phyloP scores from a whole-genome alignment of 2,329 filamentous ascomycete species.

The Fusarium marasasianum region DNA sequence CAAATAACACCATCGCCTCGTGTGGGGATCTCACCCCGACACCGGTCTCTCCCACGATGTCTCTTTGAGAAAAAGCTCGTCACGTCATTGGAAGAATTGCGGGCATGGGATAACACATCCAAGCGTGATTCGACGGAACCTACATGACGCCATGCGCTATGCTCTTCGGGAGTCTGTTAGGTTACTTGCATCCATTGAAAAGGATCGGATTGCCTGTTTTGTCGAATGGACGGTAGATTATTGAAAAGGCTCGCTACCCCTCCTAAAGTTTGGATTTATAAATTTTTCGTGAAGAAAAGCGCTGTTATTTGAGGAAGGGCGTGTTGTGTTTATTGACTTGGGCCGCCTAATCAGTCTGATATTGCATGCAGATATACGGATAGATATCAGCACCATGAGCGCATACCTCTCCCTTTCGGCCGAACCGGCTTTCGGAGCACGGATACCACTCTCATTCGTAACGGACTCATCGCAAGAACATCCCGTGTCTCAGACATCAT shows the following conservation, averaged over 20 bases:
- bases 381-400: slow-evolving; percentile 15
- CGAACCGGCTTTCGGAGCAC: slow-evolving; percentile 14
- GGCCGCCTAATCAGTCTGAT: too few species aligned
- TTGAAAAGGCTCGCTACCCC: slow-evolving; percentile 9
- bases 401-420: slow-evolving; percentile 28
- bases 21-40: slow-evolving; percentile 36
- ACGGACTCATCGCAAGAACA: not conserved
- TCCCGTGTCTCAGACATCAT: not conserved
- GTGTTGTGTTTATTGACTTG: not conserved
- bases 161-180: not conserved
- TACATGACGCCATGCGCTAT: slow-evolving; percentile 38
- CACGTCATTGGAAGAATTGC: slow-evolving; percentile 35
- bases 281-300: not conserved
- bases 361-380: not conserved
- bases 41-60: slow-evolving; percentile 22
- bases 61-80: slow-evolving; percentile 8
- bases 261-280: not conserved
- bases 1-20: slow-evolving; percentile 42
- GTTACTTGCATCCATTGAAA: slow-evolving; percentile 16
- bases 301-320: not conserved
- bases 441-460: not conserved
- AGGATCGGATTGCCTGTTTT: slow-evolving; percentile 16
- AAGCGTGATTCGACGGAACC: slow-evolving; percentile 30
- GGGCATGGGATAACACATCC: slow-evolving; percentile 26
- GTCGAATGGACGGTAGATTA: not conserved